phyloP scores from a whole-genome alignment of 352 stramenopile species.

The Globisporangium viniferum region DNA sequence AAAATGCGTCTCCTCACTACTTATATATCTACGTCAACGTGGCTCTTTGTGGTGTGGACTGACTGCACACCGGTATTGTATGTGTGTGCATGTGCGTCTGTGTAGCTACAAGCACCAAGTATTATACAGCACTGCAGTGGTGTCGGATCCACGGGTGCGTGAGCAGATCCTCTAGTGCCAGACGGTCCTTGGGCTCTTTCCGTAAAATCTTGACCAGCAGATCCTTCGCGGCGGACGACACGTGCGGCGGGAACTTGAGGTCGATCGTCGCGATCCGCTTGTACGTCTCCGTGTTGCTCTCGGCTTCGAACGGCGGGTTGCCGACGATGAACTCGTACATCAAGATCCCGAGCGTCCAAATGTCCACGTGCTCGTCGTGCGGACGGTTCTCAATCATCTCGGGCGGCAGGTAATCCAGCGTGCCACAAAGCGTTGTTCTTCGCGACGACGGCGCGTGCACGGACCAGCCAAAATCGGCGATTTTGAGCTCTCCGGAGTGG shows the following conservation, averaged over 20 bases:
- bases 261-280: slow-evolving; percentile 95
- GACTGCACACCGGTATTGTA: not conserved
- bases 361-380: slow-evolving; percentile 96
- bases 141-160: slow-evolving; percentile 95
- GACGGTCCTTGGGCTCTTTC: slow-evolving; percentile 94
- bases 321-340: slow-evolving; percentile 99
- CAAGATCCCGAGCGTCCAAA: slow-evolving; percentile 98
- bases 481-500: slow-evolving; percentile 96
- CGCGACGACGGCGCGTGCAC: slow-evolving; percentile 97
- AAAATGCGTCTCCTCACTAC: not conserved
- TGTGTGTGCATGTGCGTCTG: not conserved
- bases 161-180: slow-evolving; percentile 90
- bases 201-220: slow-evolving; percentile 92
- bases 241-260: slow-evolving; percentile 92
- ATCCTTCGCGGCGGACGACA: slow-evolving; percentile 92
- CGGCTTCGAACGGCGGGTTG: slow-evolving; percentile 97
- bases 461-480: slow-evolving; percentile 99
- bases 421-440: slow-evolving; percentile 98
- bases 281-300: slow-evolving; percentile 96
- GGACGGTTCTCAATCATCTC: slow-evolving; percentile 99
- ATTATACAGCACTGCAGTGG: slow-evolving; percentile 36
- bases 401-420: slow-evolving; percentile 98
- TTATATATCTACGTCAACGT: slow-evolving; percentile 10
- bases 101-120: not conserved
- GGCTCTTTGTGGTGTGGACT: not conserved